phyloP scores from a whole-genome alignment of 1,284 basidiomycete species.

The Pseudozyma flocculosa region DNA sequence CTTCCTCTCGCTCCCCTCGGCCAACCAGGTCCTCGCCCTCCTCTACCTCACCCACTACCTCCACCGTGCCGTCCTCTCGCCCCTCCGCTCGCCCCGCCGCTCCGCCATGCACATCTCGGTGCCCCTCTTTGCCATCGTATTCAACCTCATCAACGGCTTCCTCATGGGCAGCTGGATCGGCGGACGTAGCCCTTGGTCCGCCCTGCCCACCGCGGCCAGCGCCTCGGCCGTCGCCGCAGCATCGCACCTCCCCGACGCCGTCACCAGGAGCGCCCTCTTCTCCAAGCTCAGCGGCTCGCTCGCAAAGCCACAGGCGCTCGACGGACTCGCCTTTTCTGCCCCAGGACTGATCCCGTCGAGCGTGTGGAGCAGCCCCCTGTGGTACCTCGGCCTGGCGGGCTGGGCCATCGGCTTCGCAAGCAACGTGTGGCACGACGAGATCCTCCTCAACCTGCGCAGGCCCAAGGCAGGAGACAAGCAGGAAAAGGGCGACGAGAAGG shows the following conservation, averaged over 20 bases:
- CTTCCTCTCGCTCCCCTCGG: constrained; percentile 58
- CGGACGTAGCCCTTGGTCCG: constrained; percentile 34
- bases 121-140: constrained; percentile 65
- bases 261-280: background rate
- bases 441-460: constrained; percentile 69
- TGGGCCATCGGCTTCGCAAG: constrained; percentile 74
- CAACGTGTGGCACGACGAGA: constrained; percentile 84
- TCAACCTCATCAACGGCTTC: constrained; percentile 74
- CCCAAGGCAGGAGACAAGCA: constrained; percentile 7
- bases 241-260: constrained; percentile 14
- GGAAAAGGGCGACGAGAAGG: constrained; percentile 8
- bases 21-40: constrained; percentile 65
- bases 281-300: constrained; percentile 2
- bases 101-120: constrained; percentile 75
- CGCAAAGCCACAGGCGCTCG: constrained; percentile 12
- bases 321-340: constrained; percentile 12
- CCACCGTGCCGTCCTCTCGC: constrained; percentile 79
- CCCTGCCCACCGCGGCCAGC: constrained; percentile 48
- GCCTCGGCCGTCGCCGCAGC: constrained; percentile 40
- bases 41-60: constrained; percentile 76
- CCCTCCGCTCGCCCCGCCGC: constrained; percentile 76
- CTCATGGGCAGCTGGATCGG: constrained; percentile 68
- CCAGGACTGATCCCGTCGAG: constrained; percentile 36
- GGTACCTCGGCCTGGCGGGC: constrained; percentile 67
- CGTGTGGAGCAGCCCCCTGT: constrained; percentile 59